Conservation (phyloP, 2,329 filamentous ascomycete species). For the Fulvia fulva region DNA sequence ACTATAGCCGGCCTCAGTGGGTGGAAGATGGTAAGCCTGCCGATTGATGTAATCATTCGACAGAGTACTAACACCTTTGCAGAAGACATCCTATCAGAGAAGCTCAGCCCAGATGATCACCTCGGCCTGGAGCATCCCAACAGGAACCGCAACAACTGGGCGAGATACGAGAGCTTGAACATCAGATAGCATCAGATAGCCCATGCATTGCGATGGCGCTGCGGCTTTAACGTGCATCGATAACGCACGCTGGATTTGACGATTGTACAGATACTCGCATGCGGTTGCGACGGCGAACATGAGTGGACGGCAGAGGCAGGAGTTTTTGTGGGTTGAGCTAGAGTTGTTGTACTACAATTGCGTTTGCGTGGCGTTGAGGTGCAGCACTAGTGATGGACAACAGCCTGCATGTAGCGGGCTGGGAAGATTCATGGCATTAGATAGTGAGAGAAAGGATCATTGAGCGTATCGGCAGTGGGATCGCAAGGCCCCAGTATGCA, state of each 20-base stretch:
- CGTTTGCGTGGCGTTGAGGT: constrained; percentile 1
- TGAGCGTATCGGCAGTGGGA: background rate
- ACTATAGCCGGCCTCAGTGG: constrained; percentile 75
- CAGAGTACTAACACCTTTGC: constrained; percentile 12
- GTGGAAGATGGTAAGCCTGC: constrained; percentile 75
- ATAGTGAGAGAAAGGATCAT: background rate
- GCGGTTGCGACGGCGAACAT: background rate
- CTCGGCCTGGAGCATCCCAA: constrained; percentile 60
- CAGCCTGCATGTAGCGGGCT: background rate
- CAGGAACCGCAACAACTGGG: constrained; percentile 57
- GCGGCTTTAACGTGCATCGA: background rate
- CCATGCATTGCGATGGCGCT: background rate
- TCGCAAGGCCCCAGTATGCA: background rate
- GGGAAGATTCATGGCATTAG: background rate
- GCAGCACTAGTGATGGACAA: background rate
- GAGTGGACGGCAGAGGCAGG: background rate
- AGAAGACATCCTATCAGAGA: constrained; percentile 47
- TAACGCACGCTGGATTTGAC: background rate
- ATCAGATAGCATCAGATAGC: constrained; percentile 57
- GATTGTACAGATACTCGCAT: constrained; percentile 6
- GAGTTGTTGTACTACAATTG: background rate
- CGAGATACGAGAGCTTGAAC: constrained; percentile 60
- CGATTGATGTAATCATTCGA: background rate
- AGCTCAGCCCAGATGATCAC: constrained; percentile 39
- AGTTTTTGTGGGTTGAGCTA: background rate